Evolutionary conservation across 2,329 filamentous ascomycete genomes (phyloP).

Genomic region (Cephalotrichum gorgonifer): DNA sequence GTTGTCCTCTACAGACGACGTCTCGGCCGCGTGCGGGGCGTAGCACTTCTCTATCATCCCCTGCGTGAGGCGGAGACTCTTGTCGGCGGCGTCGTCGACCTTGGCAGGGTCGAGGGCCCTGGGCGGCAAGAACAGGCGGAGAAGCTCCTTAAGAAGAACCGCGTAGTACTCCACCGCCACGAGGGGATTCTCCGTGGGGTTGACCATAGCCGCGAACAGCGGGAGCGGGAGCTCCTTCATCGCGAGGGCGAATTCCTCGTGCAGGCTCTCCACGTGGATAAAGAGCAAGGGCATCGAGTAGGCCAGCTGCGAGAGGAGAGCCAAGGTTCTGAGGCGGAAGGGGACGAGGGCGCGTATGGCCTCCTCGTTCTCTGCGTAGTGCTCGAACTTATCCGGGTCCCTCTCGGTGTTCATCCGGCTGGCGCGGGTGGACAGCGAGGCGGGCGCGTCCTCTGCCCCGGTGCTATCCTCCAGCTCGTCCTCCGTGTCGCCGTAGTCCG

Average conservation of each 20-base stretch:
- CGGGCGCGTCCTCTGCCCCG: not conserved
- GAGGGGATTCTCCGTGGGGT: conserved; percentile 13
- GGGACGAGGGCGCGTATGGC: conserved; percentile 41
- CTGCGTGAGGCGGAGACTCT: conserved; percentile 27
- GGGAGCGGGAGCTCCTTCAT: conserved; percentile 52
- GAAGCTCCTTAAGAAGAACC: conserved; percentile 33
- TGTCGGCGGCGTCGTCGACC: conserved; percentile 23
- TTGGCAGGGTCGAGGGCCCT: conserved; percentile 29
- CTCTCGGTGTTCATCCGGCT: conserved; percentile 1
- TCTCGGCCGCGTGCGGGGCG: conserved; percentile 55
- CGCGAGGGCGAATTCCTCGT: conserved; percentile 45
- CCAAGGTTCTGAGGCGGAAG: conserved; percentile 53
- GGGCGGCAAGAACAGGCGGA: conserved; percentile 31
- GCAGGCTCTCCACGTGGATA: conserved; percentile 39
- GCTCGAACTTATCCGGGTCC: conserved; percentile 5
- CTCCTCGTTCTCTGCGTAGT: conserved; percentile 2
- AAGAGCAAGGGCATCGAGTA: conserved; percentile 32
- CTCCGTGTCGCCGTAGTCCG: conserved; percentile 37
- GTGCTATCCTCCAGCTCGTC: conserved; percentile 20
- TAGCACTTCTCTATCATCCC: conserved; percentile 47
- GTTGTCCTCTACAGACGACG: conserved; percentile 53
- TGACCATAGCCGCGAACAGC: conserved; percentile 30
- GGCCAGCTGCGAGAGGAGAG: conserved; percentile 37
- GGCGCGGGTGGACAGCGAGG: not conserved
- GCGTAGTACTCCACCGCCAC: conserved; percentile 28